Conservation (phyloP, 2,329 filamentous ascomycete species). For the Exophiala aquamarina region DNA sequence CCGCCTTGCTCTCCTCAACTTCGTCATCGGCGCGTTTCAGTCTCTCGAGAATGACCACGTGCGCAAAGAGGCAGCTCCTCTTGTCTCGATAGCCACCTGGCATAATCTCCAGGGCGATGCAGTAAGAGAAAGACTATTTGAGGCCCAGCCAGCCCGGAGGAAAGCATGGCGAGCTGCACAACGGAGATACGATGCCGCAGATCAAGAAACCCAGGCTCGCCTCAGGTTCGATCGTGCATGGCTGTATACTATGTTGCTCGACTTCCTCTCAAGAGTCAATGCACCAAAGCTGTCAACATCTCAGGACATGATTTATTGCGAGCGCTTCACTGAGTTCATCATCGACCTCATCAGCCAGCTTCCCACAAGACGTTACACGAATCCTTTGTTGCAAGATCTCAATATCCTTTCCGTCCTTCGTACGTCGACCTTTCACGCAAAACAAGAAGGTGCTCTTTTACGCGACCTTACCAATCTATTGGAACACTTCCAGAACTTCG, state of each 20-base stretch:
- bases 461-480: slow-evolving; percentile 80
- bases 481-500: slow-evolving; percentile 82
- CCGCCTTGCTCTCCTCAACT: slow-evolving; percentile 80
- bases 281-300: slow-evolving; percentile 35
- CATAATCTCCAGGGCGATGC: slow-evolving; percentile 82
- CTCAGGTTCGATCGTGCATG: slow-evolving; percentile 90
- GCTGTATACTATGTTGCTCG: slow-evolving; percentile 81
- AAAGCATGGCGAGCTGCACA: slow-evolving; percentile 88
- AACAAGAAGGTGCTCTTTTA: slow-evolving; percentile 72
- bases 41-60: slow-evolving; percentile 86
- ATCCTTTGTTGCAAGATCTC: slow-evolving; percentile 80
- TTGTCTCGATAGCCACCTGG: slow-evolving; percentile 95
- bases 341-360: slow-evolving; percentile 90
- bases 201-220: slow-evolving; percentile 73
- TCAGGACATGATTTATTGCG: slow-evolving; percentile 76
- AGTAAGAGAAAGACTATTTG: slow-evolving; percentile 70
- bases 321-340: slow-evolving; percentile 88
- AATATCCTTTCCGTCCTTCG: slow-evolving; percentile 76
- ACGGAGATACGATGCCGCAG: slow-evolving; percentile 84
- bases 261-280: slow-evolving; percentile 77
- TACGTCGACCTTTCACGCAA: slow-evolving; percentile 74
- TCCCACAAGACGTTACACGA: slow-evolving; percentile 90
- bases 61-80: slow-evolving; percentile 90
- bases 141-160: slow-evolving; percentile 70
- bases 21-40: slow-evolving; percentile 89